These are phyloP conservation scores for Neurospora intermedia DNA, from an alignment of 495 filamentous ascomycete genomes.

Conservation along the genomic window DNA sequence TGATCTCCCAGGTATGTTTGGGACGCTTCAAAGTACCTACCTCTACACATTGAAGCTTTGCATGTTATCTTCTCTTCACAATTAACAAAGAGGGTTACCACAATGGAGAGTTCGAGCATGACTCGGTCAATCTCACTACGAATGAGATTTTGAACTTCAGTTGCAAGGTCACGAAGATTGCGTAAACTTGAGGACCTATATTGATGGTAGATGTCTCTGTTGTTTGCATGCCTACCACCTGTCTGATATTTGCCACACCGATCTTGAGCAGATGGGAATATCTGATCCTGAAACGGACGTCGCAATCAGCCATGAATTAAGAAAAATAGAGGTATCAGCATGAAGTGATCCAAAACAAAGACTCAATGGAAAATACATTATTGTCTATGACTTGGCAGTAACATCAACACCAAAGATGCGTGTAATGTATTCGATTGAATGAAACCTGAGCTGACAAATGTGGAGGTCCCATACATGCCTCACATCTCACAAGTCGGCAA, in stretches of 20 bases:
- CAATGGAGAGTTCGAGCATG: neutral
- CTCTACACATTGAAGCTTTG: neutral
- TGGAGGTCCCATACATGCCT: neutral
- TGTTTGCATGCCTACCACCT: neutral
- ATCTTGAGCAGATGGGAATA: neutral
- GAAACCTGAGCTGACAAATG: neutral
- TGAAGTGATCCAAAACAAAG: neutral
- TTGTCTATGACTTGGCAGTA: neutral
- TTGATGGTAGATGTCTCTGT: neutral
- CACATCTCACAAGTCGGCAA: neutral
- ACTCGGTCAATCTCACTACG: neutral
- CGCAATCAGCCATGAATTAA: neutral
- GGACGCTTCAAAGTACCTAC: neutral
- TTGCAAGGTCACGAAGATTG: neutral
- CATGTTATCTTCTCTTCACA: neutral
- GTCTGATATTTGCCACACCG: neutral
- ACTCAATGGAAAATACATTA: neutral
- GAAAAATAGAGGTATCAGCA: no score
- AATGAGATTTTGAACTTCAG: neutral
- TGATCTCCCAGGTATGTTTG: neutral
- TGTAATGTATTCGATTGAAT: neutral
- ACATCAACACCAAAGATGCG: neutral
- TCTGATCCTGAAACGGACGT: neutral
- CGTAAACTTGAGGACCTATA: neutral
- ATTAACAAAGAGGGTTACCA: neutral